phyloP scores from a whole-genome alignment of 2,329 filamentous ascomycete genomes.

The Colletotrichum zoysiae region DNA sequence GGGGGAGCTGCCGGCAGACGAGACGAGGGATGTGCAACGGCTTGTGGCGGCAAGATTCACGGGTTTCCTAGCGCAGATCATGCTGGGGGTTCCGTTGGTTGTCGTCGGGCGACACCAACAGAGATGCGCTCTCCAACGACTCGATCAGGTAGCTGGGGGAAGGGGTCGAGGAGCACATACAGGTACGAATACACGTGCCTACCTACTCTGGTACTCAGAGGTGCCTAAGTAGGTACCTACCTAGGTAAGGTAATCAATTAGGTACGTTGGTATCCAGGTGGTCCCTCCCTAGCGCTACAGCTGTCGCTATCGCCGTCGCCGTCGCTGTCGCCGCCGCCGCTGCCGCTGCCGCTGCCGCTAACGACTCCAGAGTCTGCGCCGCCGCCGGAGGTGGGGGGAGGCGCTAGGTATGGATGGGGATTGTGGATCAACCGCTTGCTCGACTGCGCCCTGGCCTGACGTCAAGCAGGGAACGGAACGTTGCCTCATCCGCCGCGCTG shows the following conservation, averaged over 20 bases:
- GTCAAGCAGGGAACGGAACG: background rate
- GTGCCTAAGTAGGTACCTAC: no score
- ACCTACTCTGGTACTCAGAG: background rate
- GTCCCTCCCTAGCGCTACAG: constrained; percentile 4
- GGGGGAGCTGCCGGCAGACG: background rate
- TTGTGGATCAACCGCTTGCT: background rate
- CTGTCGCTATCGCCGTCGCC: constrained; percentile 18
- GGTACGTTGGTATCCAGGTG: background rate
- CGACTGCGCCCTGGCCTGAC: background rate
- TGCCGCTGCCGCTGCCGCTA: background rate
- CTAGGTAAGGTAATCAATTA: no score
- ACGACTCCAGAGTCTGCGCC: background rate
- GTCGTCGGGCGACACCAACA: background rate
- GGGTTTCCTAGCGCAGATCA: constrained; percentile 30
- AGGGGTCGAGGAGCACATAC: background rate
- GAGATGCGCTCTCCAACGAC: no score
- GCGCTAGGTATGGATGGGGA: background rate
- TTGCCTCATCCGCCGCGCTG: constrained; percentile 1
- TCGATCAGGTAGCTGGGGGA: no score
- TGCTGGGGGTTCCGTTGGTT: constrained; percentile 22
- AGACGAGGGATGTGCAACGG: constrained; percentile 18
- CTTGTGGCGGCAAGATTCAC: constrained; percentile 32
- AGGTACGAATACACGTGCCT: no score
- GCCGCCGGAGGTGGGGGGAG: background rate
- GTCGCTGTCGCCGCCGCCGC: constrained; percentile 17